Base-by-base conservation (phyloP, 192 early-diverging fungal genomes). In the Powellomyces hirtus region DNA sequence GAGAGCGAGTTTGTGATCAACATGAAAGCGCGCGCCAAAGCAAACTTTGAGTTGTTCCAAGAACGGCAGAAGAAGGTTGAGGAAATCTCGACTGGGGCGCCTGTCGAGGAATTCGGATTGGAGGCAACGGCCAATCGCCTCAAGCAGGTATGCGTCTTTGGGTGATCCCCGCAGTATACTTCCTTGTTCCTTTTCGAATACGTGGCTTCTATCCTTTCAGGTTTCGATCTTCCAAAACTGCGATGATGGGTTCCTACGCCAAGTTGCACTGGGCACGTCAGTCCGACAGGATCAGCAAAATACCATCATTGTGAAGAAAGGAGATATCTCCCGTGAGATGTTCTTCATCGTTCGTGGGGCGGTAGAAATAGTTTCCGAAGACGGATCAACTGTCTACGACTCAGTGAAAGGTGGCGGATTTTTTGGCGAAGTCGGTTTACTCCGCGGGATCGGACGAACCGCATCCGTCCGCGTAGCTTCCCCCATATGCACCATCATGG, bases 341-440 rank as follows among this genome's bases (percentile, higher is more conserved):
- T 84, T 69, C 64, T 83, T 85, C 53, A 70, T 85, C 44, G 81
- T 85, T 14, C 46, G 63, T 24, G 83, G 83, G 18, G 38, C 18
- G 34, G 83, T 80, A 20, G 75, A 86, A 64, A 78, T 85, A 8
- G 72, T 86, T 5, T 74, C 81, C 13, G 84, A 86, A 1, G 77
- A 86, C 55, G 71, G 73, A 2, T 26, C 11, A 10, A 61, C 59
- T 26, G 73, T 83, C n/a, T 83, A 82, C 67, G 84, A 85, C 45
- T 27, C 37, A 14, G 71, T 85, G 11, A 27, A 68, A 38, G 68
- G 68, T 27, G 84, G 84, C 20, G 83, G 71, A 10, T 85, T 84
- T 55, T 85, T 85, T 71, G 84, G 84, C 20, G 84, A 85, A 79
- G 70, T 85, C 24, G 83, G 83, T 0, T 34, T 85, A 13, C 50